Evolutionary conservation across 352 stramenopile species (phyloP).

Genomic region (Pythium folliculosum): DNA sequence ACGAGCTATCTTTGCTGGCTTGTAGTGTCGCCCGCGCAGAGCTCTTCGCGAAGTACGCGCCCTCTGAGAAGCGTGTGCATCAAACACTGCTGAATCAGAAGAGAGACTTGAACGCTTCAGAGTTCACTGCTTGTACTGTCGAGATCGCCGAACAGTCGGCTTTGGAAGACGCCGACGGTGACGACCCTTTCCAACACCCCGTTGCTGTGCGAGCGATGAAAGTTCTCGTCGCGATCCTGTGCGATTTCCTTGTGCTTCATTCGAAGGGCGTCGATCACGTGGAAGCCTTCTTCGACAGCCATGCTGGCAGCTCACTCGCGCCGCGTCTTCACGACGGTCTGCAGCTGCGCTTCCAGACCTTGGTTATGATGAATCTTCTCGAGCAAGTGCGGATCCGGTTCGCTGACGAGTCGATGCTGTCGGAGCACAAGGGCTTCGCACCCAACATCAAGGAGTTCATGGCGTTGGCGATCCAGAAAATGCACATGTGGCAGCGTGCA

Average conservation of each 20-base stretch:
- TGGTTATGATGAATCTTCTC: conserved; percentile 54
- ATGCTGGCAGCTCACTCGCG: conserved; percentile 35
- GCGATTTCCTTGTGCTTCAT: conserved; percentile 51
- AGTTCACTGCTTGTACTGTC: conserved; percentile 38
- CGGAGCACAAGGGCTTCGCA: conserved; percentile 54
- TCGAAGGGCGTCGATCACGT: conserved; percentile 53
- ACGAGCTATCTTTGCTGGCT: conserved; percentile 52
- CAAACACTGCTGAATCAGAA: conserved; percentile 50
- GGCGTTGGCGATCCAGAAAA: conserved; percentile 52
- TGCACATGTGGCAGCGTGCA: conserved; percentile 68
- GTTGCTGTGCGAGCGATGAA: conserved; percentile 40
- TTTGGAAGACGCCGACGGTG: conserved; percentile 32
- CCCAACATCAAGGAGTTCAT: conserved; percentile 65
- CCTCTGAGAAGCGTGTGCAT: conserved; percentile 36
- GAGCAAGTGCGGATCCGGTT: conserved; percentile 53
- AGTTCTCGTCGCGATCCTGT: conserved; percentile 52
- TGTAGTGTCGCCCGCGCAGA: conserved; percentile 47
- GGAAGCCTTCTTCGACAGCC: conserved; percentile 50
- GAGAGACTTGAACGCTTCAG: conserved; percentile 36
- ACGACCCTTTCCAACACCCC: conserved; percentile 62
- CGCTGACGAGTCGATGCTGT: conserved; percentile 42
- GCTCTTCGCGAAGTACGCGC: conserved; percentile 44
- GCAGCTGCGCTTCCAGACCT: conserved; percentile 50
- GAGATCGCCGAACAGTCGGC: conserved; percentile 49
- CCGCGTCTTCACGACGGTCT: conserved; percentile 51